Evolutionary conservation across 768 basidiomycete genomes (phyloP), one percentile per base, ranked within the genome.

Genomic region (Suillus variegatus): DNA sequence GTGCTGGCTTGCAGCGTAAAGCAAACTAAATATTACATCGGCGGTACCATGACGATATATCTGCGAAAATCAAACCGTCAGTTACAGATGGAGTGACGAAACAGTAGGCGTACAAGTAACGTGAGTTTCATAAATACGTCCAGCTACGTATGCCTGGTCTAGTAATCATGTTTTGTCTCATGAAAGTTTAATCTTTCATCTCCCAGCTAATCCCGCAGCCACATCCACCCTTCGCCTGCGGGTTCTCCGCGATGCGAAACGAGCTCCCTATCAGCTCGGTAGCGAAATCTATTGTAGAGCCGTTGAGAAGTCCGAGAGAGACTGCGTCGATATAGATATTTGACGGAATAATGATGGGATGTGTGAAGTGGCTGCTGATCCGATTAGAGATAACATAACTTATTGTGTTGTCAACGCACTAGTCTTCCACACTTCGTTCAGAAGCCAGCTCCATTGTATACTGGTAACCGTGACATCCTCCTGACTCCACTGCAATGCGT

Each of bases 131-230:
- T 18, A 20, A 41, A 20, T 60, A 28, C 10, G 9, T 18, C 25
- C 16, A 41, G 2, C 25, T 28, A 28, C 3, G 40, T 18, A 10
- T 12, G 4, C 40, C 18, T 43, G 28, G 41, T 10, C 20, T 25
- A 25, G 40, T 40, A 43, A 28, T 18, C 5, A 1, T 18, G 14
- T 28, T 60, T 40, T 25, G 6, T 41, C 40, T 10, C 3, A 43
- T 58, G 18, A 18, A 58, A 13, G 12, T 32, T 43, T 20, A 71
- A 32, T 64, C 67, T 73, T 93, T 93, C 64, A 94, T 81, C 73
- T 96, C 95, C 95, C 94, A 97, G 73, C 94, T 96, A 25, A 98
- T 89, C 18, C 97, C 97, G 72, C 97, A 99, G 1, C 97, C 96
- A 67, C 97, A 99, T 0, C 93, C 93, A 2, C 94, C 94, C 69